Base-by-base conservation (phyloP, 2,329 filamentous ascomycete genomes). In the Sporothrix inflata region DNA sequence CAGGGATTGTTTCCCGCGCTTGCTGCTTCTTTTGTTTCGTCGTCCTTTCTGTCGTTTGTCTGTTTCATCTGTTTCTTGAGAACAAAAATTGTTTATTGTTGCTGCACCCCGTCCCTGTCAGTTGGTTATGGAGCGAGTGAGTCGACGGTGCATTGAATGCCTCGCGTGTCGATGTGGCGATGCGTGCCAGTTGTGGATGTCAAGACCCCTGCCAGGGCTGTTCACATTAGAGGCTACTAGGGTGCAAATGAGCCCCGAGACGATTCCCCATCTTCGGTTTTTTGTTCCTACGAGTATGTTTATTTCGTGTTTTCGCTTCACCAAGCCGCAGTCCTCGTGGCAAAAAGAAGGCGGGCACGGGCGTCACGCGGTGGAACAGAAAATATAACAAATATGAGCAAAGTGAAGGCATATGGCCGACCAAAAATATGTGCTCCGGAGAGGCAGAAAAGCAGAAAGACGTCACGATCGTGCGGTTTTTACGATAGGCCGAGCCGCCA, bases 11-110 rank as follows among this genome's bases (percentile, higher is more conserved):
- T 47, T 60, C 34, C 14, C 55, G 14, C 38, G 24, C 38, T 16
- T 34, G 16, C 21, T 24, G 53, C 51, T 70, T 61, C 38, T 49
- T 60, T 69, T 61, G 51, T 70, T 70, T 70, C 53, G 27, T 57
- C n/a, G 67, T 65, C 38, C 16, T 21, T 27, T 21, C 8, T 42
- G 55, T 65, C 16, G 60, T 65, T 65, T 38, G 21, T 65, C 60
- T 65, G 38, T 65, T 65, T 45, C 21, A 12, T 27, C 3, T 21
- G 14, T 1, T 11, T 11, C 16, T 16, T 30, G 55, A 60, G 19
- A 11, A 34, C 19, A 16, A 65, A 12, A 45, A 45, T 19, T 65
- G 34, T 45, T 45, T 27, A 27, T 65, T 12, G 12, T 19, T 19
- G 6, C 14, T 19, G 21, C 21, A 27, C 38, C 34, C 34, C 14